Evolutionary conservation across 768 basidiomycete genomes (phyloP).

Genomic region (Tremella fuciformis): DNA sequence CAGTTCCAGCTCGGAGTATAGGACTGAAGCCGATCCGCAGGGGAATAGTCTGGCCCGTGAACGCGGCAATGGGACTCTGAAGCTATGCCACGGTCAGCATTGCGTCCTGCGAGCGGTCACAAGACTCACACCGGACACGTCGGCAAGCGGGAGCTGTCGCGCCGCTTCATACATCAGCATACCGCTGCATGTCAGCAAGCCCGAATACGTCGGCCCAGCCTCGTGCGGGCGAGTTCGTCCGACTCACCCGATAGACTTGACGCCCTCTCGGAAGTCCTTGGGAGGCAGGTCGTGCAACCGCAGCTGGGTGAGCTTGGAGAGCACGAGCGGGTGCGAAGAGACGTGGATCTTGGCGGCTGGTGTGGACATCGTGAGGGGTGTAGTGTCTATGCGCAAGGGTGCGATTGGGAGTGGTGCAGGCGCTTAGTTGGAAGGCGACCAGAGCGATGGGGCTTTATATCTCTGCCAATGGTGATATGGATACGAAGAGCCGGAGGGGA

Average conservation of each 20-base stretch:
- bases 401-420: no score
- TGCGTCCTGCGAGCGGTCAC: background rate
- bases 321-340: slow-evolving; percentile 37
- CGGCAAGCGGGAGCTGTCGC: slow-evolving; percentile 25
- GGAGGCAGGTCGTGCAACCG: slow-evolving; percentile 43
- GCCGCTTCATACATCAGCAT: slow-evolving; percentile 44
- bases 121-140: slow-evolving; percentile 27
- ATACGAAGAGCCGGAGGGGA: no score
- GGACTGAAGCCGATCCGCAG: slow-evolving; percentile 81
- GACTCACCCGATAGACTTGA: slow-evolving; percentile 39
- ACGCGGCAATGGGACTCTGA: slow-evolving; percentile 72
- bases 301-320: slow-evolving; percentile 42
- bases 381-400: no score
- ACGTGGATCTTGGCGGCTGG: slow-evolving; percentile 31
- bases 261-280: slow-evolving; percentile 43
- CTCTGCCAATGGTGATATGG: no score
- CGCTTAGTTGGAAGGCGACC: no score
- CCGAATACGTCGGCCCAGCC: background rate
- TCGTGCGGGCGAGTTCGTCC: background rate
- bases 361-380: slow-evolving; percentile 3
- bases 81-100: slow-evolving; percentile 18
- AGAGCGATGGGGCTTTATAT: no score
- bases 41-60: slow-evolving; percentile 72
- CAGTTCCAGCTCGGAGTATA: slow-evolving; percentile 86
- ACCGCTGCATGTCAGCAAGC: slow-evolving; percentile 14